phyloP scores from a whole-genome alignment of 192 early-diverging fungal genomes.

The Backusella liffmaniae region DNA sequence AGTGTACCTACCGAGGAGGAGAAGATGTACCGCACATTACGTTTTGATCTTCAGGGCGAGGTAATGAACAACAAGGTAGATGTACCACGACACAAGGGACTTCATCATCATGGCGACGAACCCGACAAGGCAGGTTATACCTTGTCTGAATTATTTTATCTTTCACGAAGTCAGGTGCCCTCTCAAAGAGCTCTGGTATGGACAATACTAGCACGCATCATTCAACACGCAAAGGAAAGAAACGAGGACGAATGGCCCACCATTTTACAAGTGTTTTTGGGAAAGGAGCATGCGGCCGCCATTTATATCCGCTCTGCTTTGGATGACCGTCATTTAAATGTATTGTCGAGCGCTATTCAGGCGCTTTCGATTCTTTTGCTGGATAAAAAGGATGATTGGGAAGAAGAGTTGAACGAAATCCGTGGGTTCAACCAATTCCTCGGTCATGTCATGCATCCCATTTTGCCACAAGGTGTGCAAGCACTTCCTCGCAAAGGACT shows the following conservation, averaged over 20 bases:
- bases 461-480: not conserved
- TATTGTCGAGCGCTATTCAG: slow-evolving; percentile 48
- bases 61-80: slow-evolving; percentile 57
- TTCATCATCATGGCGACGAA: slow-evolving; percentile 90
- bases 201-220: slow-evolving; percentile 56
- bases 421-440: slow-evolving; percentile 22
- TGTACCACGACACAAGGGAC: slow-evolving; percentile 60
- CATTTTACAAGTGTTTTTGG: slow-evolving; percentile 9
- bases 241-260: not conserved
- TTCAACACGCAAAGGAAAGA: slow-evolving; percentile 44
- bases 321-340: slow-evolving; percentile 65
- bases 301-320: slow-evolving; percentile 62
- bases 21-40: slow-evolving; percentile 32
- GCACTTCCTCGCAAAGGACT: not conserved
- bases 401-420: slow-evolving; percentile 34
- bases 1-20: not conserved
- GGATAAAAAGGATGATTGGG: slow-evolving; percentile 15
- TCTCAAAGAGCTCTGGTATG: slow-evolving; percentile 74
- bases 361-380: slow-evolving; percentile 46
- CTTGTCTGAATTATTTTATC: slow-evolving; percentile 74
- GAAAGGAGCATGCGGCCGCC: slow-evolving; percentile 18
- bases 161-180: slow-evolving; percentile 79
- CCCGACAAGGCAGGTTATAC: slow-evolving; percentile 88
- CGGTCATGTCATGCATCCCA: slow-evolving; percentile 11
- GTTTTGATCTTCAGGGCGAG: slow-evolving; percentile 82